These are phyloP conservation scores for Boletus fagicola DNA, from an alignment of 768 basidiomycete species.

Conservation along the genomic window DNA sequence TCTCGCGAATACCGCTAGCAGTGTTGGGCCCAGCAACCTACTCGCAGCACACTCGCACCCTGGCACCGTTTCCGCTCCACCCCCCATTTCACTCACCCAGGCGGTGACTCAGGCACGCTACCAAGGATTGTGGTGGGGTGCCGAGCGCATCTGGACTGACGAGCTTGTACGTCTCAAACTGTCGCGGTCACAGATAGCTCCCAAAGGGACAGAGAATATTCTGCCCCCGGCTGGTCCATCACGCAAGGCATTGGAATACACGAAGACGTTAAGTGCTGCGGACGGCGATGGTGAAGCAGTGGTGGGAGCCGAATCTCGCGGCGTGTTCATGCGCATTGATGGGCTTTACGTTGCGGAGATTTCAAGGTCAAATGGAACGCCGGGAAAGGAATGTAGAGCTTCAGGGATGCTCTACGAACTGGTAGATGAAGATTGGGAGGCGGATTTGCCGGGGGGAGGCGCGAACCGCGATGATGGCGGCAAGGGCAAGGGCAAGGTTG, in stretches of 20 bases:
- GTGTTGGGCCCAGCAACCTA: conserved; percentile 9
- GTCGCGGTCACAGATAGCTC: conserved; percentile 63
- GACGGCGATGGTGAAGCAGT: conserved; percentile 6
- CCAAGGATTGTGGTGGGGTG: conserved; percentile 88
- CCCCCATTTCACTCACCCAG: conserved; percentile 26
- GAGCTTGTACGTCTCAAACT: conserved; percentile 81
- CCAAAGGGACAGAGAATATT: conserved; percentile 59
- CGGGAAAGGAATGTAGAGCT: conserved; percentile 59
- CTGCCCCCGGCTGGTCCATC: conserved; percentile 60
- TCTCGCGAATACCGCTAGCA: conserved; percentile 14
- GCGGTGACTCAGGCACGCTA: conserved; percentile 54
- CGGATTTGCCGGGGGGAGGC: conserved; percentile 28
- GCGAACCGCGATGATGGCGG: conserved; percentile 12
- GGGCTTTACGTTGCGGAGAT: conserved; percentile 64
- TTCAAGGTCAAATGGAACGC: conserved; percentile 38
- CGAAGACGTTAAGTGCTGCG: conserved; percentile 11
- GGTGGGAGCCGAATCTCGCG: conserved; percentile 40
- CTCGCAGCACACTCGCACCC: background rate
- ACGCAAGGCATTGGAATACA: conserved; percentile 30
- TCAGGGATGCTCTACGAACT: conserved; percentile 77
- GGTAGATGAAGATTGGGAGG: conserved; percentile 70
- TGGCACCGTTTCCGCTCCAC: conserved; percentile 16
- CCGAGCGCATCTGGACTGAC: conserved; percentile 83
- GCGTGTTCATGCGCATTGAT: conserved; percentile 71
- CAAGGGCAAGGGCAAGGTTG: conserved; percentile 35